These are phyloP conservation scores for Trichoderma sp. DNA, from an alignment of 2,329 filamentous ascomycete species.

Conservation along the genomic window DNA sequence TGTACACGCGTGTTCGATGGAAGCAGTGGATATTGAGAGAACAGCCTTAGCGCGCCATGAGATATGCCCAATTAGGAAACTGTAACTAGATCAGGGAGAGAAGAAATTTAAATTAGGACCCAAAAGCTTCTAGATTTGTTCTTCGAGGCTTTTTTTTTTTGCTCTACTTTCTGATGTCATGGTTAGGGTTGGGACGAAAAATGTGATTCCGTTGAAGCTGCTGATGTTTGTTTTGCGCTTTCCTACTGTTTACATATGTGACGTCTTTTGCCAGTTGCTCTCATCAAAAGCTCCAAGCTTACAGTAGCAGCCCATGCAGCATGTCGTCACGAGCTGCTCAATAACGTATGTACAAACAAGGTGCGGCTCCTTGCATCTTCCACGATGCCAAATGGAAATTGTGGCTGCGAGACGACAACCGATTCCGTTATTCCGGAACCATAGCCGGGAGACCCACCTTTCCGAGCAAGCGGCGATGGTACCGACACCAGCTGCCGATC, in stretches of 20 bases:
- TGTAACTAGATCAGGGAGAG: neutral
- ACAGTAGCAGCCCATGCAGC: neutral
- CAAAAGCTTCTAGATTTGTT: neutral
- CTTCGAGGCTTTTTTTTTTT: neutral
- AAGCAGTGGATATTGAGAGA: neutral
- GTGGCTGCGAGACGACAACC: neutral
- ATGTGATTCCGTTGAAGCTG: neutral
- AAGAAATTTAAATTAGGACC: neutral
- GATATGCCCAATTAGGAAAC: neutral
- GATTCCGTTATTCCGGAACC: slow-evolving; percentile 14
- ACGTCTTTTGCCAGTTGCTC: neutral
- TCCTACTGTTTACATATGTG: neutral
- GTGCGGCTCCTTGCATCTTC: neutral
- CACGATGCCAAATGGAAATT: neutral
- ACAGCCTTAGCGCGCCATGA: neutral
- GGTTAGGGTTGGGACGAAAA: neutral
- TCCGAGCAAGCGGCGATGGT: neutral
- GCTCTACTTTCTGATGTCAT: neutral
- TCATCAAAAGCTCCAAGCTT: neutral
- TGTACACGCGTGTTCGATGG: neutral
- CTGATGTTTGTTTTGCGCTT: neutral
- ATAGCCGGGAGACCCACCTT: neutral
- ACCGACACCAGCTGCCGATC: neutral
- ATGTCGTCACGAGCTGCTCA: neutral
- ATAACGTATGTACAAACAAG: neutral